These are phyloP conservation scores for Lachnellula hyalina DNA, from an alignment of 2,329 filamentous ascomycete species.

Conservation along the genomic window DNA sequence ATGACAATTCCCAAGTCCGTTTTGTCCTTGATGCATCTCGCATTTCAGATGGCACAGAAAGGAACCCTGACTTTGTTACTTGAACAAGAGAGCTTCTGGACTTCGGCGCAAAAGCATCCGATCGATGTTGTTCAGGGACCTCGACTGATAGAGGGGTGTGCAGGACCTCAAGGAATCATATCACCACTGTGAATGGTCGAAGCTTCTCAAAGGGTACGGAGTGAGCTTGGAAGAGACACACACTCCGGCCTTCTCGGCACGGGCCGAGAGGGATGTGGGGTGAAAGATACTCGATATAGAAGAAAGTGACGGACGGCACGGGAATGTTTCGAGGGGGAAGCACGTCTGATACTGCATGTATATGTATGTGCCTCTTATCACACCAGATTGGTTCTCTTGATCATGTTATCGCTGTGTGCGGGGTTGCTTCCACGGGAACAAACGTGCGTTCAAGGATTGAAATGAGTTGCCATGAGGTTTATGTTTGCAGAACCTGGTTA, in stretches of 20 bases:
- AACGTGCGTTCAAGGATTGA: background rate
- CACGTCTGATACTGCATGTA: background rate
- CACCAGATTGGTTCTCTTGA: background rate
- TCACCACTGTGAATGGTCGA: background rate
- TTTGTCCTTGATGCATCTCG: too few species aligned
- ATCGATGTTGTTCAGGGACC: too few species aligned
- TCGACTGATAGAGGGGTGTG: background rate
- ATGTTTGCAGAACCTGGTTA: too few species aligned
- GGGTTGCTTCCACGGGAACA: background rate
- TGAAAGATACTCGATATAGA: background rate
- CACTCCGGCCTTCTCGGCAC: background rate
- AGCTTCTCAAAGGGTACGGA: too few species aligned
- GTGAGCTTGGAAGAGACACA: background rate
- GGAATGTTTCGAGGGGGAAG: background rate
- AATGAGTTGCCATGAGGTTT: background rate
- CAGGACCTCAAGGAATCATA: background rate
- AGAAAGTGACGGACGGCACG: background rate
- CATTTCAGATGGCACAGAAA: too few species aligned
- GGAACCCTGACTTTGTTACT: too few species aligned
- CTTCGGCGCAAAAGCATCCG: too few species aligned
- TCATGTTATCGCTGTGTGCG: background rate
- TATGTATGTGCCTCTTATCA: background rate
- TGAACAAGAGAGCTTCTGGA: too few species aligned
- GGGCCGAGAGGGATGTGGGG: background rate
- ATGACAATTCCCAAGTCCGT: too few species aligned